Evolutionary conservation across 805 yeast species (phyloP), one percentile per base, ranked within the genome.

Genomic region (Hanseniaspora meyeri): DNA sequence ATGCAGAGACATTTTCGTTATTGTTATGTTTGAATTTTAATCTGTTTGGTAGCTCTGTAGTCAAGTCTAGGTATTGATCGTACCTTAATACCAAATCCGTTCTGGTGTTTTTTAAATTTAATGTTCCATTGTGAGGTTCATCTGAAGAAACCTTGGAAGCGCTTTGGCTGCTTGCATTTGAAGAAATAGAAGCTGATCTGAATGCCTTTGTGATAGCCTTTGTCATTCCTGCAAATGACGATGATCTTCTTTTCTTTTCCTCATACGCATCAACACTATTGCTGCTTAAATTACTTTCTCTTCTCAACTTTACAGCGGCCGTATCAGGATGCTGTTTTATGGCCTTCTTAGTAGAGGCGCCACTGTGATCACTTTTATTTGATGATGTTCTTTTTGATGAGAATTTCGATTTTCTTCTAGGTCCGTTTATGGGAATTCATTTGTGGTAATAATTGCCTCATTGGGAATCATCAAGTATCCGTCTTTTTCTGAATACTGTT

Each of bases 201-300:
- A 52, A 52, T 10, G 56, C 56, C 24, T 52, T 52, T 27, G 56
- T 45, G 14, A 52, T 52, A 5, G 56, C 56, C 42, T 48, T 52
- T 1, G 56, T 52, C 56, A 52, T 45, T n/a, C 56, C 56, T 10
- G 50, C 47, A 50, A 45, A 32, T 19, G 59, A 37, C 20, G 51
- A 51, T 1, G 46, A 31, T 51, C 55, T 42, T 46, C 49, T 46
- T 9, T 46, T 34, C n/a, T 46, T 46, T 12, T 46, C 38, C 91
- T 72, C 60, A 96, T 78, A 51, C 89, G 85, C 0, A 95, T 85
- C 0, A 97, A 96, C 67, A 87, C 77, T 8, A 87, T 87, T 55
- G 91, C 72, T 0, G 97, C 97, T 63, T 83, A 84, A 1, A 90
- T 83, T 57, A 93, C 76, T 0, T 97, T 96, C 68, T 83, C 87